Evolutionary conservation across 1,284 basidiomycete genomes (phyloP).

Genomic region (Heterobasidion occidentale): DNA sequence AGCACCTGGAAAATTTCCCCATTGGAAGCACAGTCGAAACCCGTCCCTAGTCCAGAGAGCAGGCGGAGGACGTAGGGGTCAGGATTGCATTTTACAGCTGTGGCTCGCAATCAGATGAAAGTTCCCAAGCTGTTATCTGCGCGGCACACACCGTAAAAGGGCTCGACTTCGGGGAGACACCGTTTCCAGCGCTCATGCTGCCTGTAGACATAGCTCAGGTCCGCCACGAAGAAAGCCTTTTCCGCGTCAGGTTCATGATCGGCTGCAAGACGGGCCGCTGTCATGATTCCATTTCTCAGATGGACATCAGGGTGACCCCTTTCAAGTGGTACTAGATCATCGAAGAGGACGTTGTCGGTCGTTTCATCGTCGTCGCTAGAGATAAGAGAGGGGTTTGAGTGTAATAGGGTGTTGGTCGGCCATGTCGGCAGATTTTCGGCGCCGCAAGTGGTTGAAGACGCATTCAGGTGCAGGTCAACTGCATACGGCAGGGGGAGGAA

Average conservation of each 20-base stretch:
- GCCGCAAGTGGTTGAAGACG: conserved; percentile 20
- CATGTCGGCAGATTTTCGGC: conserved; percentile 27
- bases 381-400: conserved; percentile 13
- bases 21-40: conserved; percentile 98
- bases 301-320: conserved; percentile 65
- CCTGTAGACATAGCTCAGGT: conserved; percentile 82
- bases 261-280: conserved; percentile 42
- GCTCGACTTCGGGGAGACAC: conserved; percentile 79
- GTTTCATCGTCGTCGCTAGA: conserved; percentile 17
- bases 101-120: conserved; percentile 12
- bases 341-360: conserved; percentile 42
- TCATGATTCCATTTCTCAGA: conserved; percentile 65
- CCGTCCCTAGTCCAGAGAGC: conserved; percentile 82
- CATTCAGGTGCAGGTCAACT: conserved; percentile 36
- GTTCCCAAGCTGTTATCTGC: neutral
- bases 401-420: conserved; percentile 25
- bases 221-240: conserved; percentile 94
- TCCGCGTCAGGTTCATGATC: conserved; percentile 69
- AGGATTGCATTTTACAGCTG: conserved; percentile 96
- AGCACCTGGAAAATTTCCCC: conserved; percentile 88
- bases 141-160: conserved; percentile 74
- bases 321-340: conserved; percentile 56
- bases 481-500: conserved; percentile 40
- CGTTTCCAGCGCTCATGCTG: conserved; percentile 84
- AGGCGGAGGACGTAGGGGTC: conserved; percentile 91